Evolutionary conservation across 257 asterid species (phyloP).

Genomic region (Przewalskia tangutica): DNA sequence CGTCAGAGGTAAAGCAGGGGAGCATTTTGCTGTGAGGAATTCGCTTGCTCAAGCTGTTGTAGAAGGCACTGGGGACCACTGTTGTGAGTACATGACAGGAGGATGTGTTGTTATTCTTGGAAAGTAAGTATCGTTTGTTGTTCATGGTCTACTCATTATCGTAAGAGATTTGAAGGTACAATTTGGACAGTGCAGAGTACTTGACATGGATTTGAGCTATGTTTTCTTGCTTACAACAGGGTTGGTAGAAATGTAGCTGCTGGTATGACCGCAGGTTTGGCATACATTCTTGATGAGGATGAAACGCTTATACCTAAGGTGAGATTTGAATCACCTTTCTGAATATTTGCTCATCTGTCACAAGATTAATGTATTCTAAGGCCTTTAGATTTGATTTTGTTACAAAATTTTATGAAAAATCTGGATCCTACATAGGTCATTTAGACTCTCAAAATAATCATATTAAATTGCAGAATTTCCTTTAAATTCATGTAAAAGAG

Average conservation of each 20-base stretch:
- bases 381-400: not conserved
- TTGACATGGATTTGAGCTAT: not conserved
- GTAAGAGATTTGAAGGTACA: not conserved
- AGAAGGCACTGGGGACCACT: conserved; percentile 97
- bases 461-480: not conserved
- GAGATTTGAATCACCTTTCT: conserved; percentile 5
- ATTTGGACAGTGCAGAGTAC: not conserved
- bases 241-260: conserved; percentile 99
- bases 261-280: conserved; percentile 97
- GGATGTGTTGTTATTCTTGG: conserved; percentile 94
- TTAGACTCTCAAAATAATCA: not conserved
- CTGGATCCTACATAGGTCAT: not conserved
- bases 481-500: not conserved
- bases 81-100: conserved; percentile 99
- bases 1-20: conserved; percentile 89
- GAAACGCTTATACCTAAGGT: conserved; percentile 93
- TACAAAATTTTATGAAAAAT: not conserved
- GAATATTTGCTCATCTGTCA: not conserved
- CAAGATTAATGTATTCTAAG: not conserved
- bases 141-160: not conserved
- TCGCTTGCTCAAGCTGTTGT: conserved; percentile 96
- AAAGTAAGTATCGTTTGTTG: conserved; percentile 47
- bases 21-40: conserved; percentile 94
- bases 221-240: conserved; percentile 29
- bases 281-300: conserved; percentile 88